Percentiles rank a stretch among this genome's conserved stretches.
These are phyloP conservation scores for Spizellomyces sp. DNA, from an alignment of 192 early-diverging fungal genomes.

Conservation along the genomic window DNA sequence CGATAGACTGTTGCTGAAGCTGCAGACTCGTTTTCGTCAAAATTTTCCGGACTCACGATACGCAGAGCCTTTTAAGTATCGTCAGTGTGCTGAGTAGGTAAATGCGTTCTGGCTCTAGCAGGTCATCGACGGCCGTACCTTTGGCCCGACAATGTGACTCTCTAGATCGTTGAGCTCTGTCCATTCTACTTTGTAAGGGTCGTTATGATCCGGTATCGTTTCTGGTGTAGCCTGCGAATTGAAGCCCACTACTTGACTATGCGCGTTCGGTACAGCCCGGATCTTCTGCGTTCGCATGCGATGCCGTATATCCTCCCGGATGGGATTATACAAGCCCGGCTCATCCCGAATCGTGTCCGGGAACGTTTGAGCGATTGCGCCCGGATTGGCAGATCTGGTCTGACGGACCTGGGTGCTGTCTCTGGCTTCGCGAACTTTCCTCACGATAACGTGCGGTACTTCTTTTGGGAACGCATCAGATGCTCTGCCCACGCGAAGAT, in stretches of 20 bases:
- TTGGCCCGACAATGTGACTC: slow-evolving; percentile 57
- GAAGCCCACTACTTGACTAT: slow-evolving; percentile 70
- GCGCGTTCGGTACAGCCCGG: slow-evolving; percentile 73
- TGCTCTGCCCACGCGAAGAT: slow-evolving; percentile 78
- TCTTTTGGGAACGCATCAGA: slow-evolving; percentile 79
- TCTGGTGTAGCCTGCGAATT: slow-evolving; percentile 68
- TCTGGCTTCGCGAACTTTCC: slow-evolving; percentile 30
- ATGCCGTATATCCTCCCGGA: slow-evolving; percentile 73
- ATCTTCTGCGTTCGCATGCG: slow-evolving; percentile 82
- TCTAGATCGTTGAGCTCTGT: slow-evolving; percentile 41
- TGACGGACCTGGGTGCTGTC: neutral
- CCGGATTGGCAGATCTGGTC: neutral
- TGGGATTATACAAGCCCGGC: slow-evolving; percentile 36
- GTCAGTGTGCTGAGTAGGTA: neutral
- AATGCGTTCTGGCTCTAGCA: too few species aligned
- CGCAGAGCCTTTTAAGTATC: slow-evolving; percentile 1
- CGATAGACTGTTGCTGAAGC: neutral
- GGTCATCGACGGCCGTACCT: slow-evolving; percentile 43
- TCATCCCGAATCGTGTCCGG: slow-evolving; percentile 15
- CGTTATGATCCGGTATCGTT: slow-evolving; percentile 84
- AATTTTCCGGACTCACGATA: neutral
- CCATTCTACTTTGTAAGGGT: slow-evolving; percentile 91
- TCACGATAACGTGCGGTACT: slow-evolving; percentile 80
- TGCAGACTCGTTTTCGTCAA: neutral
- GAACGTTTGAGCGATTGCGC: neutral